Conservation (phyloP, 768 basidiomycete species). For the Lactarius tabidus region DNA sequence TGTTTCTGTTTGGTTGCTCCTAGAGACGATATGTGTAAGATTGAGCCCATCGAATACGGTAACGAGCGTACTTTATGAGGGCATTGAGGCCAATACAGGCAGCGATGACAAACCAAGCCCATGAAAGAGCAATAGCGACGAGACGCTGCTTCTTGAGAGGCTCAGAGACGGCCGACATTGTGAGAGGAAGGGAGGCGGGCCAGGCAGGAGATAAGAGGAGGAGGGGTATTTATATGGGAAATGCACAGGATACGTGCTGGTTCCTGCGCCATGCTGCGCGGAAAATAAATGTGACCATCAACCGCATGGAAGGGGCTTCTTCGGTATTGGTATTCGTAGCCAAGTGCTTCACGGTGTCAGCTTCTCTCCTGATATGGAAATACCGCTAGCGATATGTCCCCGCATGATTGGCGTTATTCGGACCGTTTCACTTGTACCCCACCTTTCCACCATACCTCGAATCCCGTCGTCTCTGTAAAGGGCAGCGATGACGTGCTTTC, state of each 20-base stretch:
- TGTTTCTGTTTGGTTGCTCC: constrained; percentile 20
- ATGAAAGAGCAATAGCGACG: constrained; percentile 31
- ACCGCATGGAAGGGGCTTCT: neutral
- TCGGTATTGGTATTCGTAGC: constrained; percentile 5
- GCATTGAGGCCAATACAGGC: constrained; percentile 33
- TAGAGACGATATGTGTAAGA: neutral
- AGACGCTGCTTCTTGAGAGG: constrained; percentile 27
- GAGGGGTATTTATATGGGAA: constrained; percentile 8
- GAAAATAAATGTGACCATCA: neutral
- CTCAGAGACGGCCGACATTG: constrained; percentile 12
- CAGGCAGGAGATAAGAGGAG: neutral
- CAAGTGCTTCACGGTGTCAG: neutral
- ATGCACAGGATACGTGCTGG: neutral
- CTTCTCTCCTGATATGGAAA: neutral
- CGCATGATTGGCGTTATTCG: neutral
- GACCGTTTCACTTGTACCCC: neutral
- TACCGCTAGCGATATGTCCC: neutral
- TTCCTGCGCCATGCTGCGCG: neutral
- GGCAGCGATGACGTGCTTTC: neutral
- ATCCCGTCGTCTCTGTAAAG: neutral
- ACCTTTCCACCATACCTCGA: neutral
- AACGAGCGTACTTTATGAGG: constrained; percentile 31
- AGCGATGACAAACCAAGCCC: constrained; percentile 32
- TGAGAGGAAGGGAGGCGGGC: neutral
- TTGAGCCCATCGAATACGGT: neutral